Evolutionary conservation across 225 moss, liverwort and hornwort species (phyloP).

Genomic region (Physcomitrium patens): DNA sequence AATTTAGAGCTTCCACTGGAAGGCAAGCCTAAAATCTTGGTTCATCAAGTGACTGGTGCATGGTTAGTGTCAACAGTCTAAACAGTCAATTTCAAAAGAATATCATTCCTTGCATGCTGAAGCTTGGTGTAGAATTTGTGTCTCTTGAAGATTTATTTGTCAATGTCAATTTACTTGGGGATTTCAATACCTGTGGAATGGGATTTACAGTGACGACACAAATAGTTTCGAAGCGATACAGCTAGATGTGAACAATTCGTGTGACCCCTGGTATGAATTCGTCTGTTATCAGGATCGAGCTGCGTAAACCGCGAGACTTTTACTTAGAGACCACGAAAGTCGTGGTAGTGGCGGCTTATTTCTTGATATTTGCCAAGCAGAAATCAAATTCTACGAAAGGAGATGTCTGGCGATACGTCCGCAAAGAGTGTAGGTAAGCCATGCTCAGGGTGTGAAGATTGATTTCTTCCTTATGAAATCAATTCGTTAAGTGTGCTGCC

Average conservation of each 20-base stretch:
- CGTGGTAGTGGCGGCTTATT: slow-evolving; percentile 61
- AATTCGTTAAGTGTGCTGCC: no score
- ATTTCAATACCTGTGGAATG: no score
- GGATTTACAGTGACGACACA: no score
- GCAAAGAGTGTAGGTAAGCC: slow-evolving; percentile 58
- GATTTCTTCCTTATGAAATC: no score
- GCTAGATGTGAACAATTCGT: background rate
- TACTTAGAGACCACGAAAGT: slow-evolving; percentile 63
- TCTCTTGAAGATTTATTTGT: background rate
- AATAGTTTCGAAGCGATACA: no score
- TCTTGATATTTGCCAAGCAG: slow-evolving; percentile 61
- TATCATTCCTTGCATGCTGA: background rate
- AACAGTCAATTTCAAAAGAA: no score
- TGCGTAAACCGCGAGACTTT: slow-evolving; percentile 45
- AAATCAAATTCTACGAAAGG: slow-evolving; percentile 51
- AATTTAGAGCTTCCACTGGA: slow-evolving; percentile 49
- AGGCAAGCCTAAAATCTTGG: slow-evolving; percentile 63
- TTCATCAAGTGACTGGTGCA: slow-evolving; percentile 56
- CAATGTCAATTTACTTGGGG: no score
- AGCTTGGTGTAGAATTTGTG: background rate
- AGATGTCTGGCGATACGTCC: slow-evolving; percentile 63
- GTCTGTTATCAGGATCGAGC: slow-evolving; percentile 49
- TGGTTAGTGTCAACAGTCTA: slow-evolving; percentile 38
- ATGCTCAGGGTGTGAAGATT: background rate
- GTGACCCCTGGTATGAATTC: slow-evolving; percentile 9